phyloP scores from a whole-genome alignment of 306 rosid species.

The Dryas alaskensis region DNA sequence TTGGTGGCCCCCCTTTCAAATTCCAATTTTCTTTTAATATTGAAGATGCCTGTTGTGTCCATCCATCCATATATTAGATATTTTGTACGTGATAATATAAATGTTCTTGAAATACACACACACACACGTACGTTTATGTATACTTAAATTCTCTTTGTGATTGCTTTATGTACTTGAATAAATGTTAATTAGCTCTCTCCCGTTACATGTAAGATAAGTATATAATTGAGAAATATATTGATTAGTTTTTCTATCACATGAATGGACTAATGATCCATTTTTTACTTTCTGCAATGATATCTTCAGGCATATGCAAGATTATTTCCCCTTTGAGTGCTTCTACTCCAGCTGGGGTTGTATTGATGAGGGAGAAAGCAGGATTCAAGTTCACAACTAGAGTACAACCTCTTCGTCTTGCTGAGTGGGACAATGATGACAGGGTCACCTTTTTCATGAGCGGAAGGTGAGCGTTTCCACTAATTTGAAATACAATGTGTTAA shows the following conservation, averaged over 20 bases:
- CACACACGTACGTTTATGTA: background rate
- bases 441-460: conserved; percentile 96
- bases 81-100: too few relatives aligned
- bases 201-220: background rate
- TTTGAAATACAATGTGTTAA: conserved; percentile 6
- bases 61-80: too few relatives aligned
- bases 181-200: background rate
- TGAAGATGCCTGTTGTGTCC: too few relatives aligned
- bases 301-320: conserved; percentile 90
- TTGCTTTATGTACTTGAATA: background rate
- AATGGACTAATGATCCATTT: conserved; percentile 11
- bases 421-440: conserved; percentile 91
- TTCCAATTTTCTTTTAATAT: too few relatives aligned
- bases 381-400: conserved; percentile 96
- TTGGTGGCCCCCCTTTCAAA: too few relatives aligned
- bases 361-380: conserved; percentile 86
- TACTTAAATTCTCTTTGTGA: background rate
- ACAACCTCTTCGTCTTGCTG: conserved; percentile 98
- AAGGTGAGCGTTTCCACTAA: conserved; percentile 48
- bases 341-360: conserved; percentile 91
- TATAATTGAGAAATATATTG: background rate
- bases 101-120: too few relatives aligned
- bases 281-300: conserved; percentile 8
- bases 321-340: conserved; percentile 86
- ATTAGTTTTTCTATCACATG: background rate